phyloP scores from a whole-genome alignment of 441 rosid species.

The Euphorbia corollata region DNA sequence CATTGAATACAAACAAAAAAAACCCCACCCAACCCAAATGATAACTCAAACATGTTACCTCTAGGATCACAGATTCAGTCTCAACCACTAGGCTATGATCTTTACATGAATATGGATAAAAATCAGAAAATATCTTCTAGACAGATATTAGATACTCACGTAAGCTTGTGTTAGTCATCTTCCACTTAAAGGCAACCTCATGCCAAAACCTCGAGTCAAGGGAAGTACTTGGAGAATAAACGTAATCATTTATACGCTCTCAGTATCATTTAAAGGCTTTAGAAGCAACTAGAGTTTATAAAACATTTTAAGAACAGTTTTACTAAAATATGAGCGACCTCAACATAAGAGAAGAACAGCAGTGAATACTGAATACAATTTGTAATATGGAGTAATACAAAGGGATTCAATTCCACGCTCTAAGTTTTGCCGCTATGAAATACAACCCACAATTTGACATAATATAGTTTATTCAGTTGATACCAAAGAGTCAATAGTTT shows the following conservation, averaged over 20 bases:
- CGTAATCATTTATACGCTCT: neutral
- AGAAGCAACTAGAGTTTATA: too few species aligned
- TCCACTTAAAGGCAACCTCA: neutral
- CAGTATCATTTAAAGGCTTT: neutral
- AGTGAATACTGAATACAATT: neutral
- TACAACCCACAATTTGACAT: neutral
- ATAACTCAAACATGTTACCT: too few species aligned
- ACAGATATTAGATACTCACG: neutral
- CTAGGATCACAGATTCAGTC: too few species aligned
- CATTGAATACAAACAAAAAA: too few species aligned
- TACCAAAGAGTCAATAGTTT: neutral
- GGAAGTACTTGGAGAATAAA: neutral
- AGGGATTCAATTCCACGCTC: neutral
- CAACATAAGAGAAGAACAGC: neutral
- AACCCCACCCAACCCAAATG: too few species aligned
- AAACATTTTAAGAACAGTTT: too few species aligned
- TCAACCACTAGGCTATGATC: too few species aligned
- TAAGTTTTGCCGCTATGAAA: neutral
- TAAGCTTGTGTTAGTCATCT: neutral
- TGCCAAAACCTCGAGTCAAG: neutral
- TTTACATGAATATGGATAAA: neutral
- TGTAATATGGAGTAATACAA: neutral
- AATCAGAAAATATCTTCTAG: neutral
- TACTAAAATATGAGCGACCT: neutral
- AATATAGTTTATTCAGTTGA: neutral